Evolutionary conservation across 805 yeast genomes (phyloP).

Genomic region (Cyberlindnera bimundalis): DNA sequence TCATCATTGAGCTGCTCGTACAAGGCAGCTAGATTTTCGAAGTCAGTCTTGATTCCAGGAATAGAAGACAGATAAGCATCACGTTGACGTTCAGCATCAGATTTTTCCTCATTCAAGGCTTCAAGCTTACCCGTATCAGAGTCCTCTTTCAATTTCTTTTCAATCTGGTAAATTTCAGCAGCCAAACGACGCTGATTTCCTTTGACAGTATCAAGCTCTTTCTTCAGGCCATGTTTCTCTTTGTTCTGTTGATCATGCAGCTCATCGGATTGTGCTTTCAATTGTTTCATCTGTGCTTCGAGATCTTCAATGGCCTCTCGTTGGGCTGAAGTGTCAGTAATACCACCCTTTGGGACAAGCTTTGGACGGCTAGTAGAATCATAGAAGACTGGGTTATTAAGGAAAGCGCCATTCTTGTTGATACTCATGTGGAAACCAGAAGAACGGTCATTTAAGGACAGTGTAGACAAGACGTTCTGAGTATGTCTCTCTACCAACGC

Average conservation of each 20-base stretch:
- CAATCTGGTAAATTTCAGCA: slow-evolving; percentile 32
- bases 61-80: slow-evolving; percentile 23
- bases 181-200: slow-evolving; percentile 10
- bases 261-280: slow-evolving; percentile 7
- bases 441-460: slow-evolving; percentile 38
- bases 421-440: slow-evolving; percentile 45
- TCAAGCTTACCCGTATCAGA: slow-evolving; percentile 42
- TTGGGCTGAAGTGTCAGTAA: slow-evolving; percentile 16
- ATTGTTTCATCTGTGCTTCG: neutral
- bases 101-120: slow-evolving; percentile 14
- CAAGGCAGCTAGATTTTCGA: slow-evolving; percentile 20
- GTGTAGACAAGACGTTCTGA: slow-evolving; percentile 39
- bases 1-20: slow-evolving; percentile 21
- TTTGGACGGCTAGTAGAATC: slow-evolving; percentile 16
- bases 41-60: slow-evolving; percentile 23
- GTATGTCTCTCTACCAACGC: slow-evolving; percentile 34
- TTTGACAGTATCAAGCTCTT: slow-evolving; percentile 3
- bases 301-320: neutral
- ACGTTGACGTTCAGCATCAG: neutral
- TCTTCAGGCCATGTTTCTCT: slow-evolving; percentile 16
- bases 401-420: slow-evolving; percentile 39
- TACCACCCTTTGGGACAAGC: slow-evolving; percentile 19
- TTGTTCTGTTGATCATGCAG: slow-evolving; percentile 15
- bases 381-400: slow-evolving; percentile 53
- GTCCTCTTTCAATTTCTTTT: slow-evolving; percentile 40